phyloP scores from a whole-genome alignment of 2,329 filamentous ascomycete species.

The Penicillium sp. region DNA sequence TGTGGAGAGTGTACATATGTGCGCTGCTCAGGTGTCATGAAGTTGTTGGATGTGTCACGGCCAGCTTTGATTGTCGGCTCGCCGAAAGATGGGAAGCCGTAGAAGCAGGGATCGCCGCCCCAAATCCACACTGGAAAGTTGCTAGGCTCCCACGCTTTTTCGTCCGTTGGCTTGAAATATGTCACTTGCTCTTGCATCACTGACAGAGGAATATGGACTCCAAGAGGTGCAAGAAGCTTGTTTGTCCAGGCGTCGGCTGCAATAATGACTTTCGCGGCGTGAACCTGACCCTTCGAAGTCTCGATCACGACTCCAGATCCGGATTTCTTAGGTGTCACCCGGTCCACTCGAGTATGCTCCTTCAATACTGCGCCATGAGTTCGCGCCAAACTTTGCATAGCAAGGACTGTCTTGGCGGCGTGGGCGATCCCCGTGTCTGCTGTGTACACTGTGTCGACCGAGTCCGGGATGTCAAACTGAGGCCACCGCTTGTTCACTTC shows the following conservation, averaged over 20 bases:
- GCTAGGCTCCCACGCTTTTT: conserved; percentile 12
- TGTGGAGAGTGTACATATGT: conserved; percentile 30
- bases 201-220: conserved; percentile 22
- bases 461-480: conserved; percentile 24
- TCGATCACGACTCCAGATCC: conserved; percentile 21
- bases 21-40: conserved; percentile 29
- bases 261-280: conserved; percentile 25
- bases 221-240: conserved; percentile 25
- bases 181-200: conserved; percentile 33
- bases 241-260: conserved; percentile 30
- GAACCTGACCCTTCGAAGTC: conserved; percentile 23
- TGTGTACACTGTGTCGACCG: conserved; percentile 25
- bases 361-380: conserved; percentile 24
- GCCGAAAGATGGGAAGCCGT: conserved; percentile 29
- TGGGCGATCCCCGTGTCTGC: conserved; percentile 30
- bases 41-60: conserved; percentile 24
- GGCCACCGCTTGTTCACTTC: conserved; percentile 28
- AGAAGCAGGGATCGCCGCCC: conserved; percentile 22
- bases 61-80: conserved; percentile 33
- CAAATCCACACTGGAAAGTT: conserved; percentile 32
- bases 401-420: conserved; percentile 24
- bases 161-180: conserved; percentile 27
- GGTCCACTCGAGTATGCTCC: conserved; percentile 23
- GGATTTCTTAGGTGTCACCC: conserved; percentile 15
- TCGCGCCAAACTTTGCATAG: conserved; percentile 25